Evolutionary conservation across 257 asterid genomes (phyloP).

Genomic region (Misopates orontium): DNA sequence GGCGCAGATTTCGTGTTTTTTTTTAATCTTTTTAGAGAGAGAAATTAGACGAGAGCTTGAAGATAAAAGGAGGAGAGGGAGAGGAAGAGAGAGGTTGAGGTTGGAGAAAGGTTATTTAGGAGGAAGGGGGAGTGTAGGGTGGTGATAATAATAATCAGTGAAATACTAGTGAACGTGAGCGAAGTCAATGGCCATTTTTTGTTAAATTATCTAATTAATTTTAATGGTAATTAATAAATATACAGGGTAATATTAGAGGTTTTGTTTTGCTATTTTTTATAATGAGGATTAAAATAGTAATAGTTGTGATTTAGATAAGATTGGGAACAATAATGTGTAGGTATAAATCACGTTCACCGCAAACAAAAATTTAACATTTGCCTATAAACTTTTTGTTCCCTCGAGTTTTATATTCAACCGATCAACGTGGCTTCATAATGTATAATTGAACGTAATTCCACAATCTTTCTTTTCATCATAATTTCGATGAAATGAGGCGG

Average conservation of each 20-base stretch:
- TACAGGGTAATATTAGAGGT: background rate
- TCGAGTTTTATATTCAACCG: too few species aligned
- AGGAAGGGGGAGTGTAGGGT: constrained; percentile 36
- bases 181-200: constrained; percentile 34
- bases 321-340: too few species aligned
- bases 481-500: too few species aligned
- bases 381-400: too few species aligned
- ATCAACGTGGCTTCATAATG: too few species aligned
- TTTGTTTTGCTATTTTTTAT: too few species aligned
- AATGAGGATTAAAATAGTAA: too few species aligned
- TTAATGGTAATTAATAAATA: constrained; percentile 2
- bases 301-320: too few species aligned
- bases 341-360: too few species aligned
- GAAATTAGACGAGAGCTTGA: constrained; percentile 11
- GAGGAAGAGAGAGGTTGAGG: constrained; percentile 38
- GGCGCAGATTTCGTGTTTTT: background rate
- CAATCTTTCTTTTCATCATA: too few species aligned
- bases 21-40: background rate
- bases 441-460: too few species aligned
- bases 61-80: constrained; percentile 9
- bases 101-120: background rate
- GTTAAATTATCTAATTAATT: background rate
- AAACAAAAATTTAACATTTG: too few species aligned
- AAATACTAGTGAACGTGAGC: constrained; percentile 37
- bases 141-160: constrained; percentile 21